Conservation (phyloP, 768 basidiomycete species). For the Solioccasus polychromus region DNA sequence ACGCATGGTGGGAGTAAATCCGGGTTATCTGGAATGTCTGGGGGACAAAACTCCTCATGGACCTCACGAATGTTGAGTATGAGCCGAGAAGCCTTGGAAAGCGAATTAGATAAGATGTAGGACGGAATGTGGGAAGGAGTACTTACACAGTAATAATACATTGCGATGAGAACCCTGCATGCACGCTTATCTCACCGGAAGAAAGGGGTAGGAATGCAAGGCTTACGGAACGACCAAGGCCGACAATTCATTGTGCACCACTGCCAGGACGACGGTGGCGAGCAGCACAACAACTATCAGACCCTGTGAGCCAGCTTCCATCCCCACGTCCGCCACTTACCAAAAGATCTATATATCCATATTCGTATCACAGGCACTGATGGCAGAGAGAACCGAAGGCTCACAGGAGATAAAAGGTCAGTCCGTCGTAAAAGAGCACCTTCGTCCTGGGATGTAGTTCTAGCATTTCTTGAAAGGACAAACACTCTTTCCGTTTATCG, state of each 20-base stretch:
- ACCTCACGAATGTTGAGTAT: constrained; percentile 17
- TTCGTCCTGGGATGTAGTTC: background rate
- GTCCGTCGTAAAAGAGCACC: constrained; percentile 10
- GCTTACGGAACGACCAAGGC: constrained; percentile 15
- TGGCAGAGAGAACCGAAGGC: background rate
- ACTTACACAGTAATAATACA: constrained; percentile 24
- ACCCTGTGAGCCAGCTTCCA: background rate
- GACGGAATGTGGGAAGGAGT: background rate
- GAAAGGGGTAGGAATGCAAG: background rate
- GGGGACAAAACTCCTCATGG: background rate
- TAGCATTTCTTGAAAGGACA: background rate
- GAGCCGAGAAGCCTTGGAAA: constrained; percentile 18
- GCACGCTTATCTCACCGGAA: constrained; percentile 5
- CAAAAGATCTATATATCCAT: constrained; percentile 12
- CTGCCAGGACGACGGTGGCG: constrained; percentile 14
- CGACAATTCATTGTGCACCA: constrained; percentile 12
- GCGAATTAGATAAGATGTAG: background rate
- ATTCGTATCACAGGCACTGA: background rate
- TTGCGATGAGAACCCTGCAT: constrained; percentile 12
- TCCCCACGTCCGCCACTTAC: constrained; percentile 3
- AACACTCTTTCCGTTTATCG: background rate
- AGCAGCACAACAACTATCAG: constrained; percentile 12
- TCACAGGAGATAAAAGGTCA: constrained; percentile 18
- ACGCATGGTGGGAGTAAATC: constrained; percentile 2
- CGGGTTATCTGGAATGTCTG: constrained; percentile 2